phyloP scores from a whole-genome alignment of 495 filamentous ascomycete species.

The Schizothecium vesticola region DNA sequence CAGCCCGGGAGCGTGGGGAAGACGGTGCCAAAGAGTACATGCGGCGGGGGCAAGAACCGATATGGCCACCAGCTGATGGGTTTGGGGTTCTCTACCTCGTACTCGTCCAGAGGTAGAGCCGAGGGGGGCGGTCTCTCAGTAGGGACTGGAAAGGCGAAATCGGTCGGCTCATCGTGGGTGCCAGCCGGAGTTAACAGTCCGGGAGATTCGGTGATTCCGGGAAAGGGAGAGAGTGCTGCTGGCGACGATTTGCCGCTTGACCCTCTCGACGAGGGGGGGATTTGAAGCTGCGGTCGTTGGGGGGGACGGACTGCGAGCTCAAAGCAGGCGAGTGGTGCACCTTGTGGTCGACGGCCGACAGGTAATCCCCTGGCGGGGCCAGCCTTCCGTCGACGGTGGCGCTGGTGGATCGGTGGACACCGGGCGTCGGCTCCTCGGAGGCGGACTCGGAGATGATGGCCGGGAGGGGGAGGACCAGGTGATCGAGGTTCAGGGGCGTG shows the following conservation, averaged over 20 bases:
- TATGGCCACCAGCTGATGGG: conserved; percentile 70
- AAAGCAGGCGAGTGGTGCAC: background rate
- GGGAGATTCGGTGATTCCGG: conserved; percentile 40
- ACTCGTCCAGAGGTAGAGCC: conserved; percentile 38
- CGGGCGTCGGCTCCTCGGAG: background rate
- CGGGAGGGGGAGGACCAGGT: conserved; percentile 4
- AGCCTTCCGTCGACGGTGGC: conserved; percentile 29
- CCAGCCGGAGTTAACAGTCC: conserved; percentile 41
- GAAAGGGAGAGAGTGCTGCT: conserved; percentile 37
- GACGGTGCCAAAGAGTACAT: conserved; percentile 64
- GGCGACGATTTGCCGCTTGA: conserved; percentile 44
- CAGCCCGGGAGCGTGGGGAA: conserved; percentile 86
- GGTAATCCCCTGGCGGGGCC: conserved; percentile 20
- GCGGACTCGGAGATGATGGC: background rate
- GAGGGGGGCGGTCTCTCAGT: conserved; percentile 20
- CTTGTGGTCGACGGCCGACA: background rate
- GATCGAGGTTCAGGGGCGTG: conserved; percentile 19
- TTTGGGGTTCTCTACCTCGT: conserved; percentile 34
- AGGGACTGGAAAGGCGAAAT: conserved; percentile 26
- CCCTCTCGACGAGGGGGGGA: conserved; percentile 46
- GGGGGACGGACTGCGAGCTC: background rate
- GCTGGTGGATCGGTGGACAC: conserved; percentile 19
- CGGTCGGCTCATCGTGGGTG: conserved; percentile 32
- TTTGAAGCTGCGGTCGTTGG: conserved; percentile 21
- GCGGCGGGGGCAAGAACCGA: conserved; percentile 60